Base-by-base conservation (phyloP, 176 grass and related monocot species). In the Pontederia paniculata region DNA sequence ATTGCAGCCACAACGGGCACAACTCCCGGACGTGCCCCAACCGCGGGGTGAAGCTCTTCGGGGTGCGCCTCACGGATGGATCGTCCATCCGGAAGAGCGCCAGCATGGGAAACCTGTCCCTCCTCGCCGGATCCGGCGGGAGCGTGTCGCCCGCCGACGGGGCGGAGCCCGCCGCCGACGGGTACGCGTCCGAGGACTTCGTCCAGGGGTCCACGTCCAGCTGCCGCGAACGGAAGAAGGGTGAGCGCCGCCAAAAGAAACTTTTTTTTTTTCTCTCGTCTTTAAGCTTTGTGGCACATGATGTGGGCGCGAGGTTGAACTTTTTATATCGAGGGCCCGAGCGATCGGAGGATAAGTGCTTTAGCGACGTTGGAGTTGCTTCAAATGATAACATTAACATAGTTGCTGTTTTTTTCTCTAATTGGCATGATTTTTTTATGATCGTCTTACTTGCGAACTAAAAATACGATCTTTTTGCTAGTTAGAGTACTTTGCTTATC, bases 21-120 rank as follows among this genome's bases (percentile, higher is more conserved):
- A 95, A 95, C 77, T 95, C 85, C n/a, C 52, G 89, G 70, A 88
- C 89, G 57, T 95, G 89, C 76, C 89, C 89, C 43, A 89, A 86
- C 82, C 78, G 89, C 63, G 89, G 89, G 43, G 85, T 95, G 51
- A 95, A 83, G 73, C 75, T 89, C 67, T 95, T 95, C 68, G 85
- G 85, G 31, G 85, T 95, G 56, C 73, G 81, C n/a, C 83, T 95
- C 68, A 95, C 82, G 21, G 89, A 95, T 73, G 85, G 85, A 42
- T 31, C 25, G 25, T 76, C 78, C 56, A 88, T 95, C 75, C 79
- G 89, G 78, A 95, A 95, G 89, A 82, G 89, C 76, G 89, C 81
- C 20, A 95, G 89, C 77, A 89, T 95, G 85, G 85, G 89, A 43
- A 95, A 95, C 54, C 81, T 95, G 58, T 89, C 89, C 42, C 82